These are phyloP conservation scores for Fusarium globosum DNA, from an alignment of 2,329 filamentous ascomycete species.

Conservation along the genomic window DNA sequence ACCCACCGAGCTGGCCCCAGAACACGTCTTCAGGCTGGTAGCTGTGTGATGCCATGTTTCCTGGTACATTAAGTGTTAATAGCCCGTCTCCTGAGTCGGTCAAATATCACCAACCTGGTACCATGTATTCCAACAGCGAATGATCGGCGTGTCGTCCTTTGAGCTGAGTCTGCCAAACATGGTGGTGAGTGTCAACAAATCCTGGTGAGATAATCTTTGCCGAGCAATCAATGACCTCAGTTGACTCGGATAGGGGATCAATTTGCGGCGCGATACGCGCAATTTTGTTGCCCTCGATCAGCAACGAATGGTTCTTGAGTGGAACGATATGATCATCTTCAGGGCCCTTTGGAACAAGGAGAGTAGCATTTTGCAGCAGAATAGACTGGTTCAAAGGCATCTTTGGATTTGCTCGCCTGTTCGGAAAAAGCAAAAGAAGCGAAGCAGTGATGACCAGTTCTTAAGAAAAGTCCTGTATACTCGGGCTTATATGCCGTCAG, in stretches of 20 bases:
- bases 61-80: accelerated
- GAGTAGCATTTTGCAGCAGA: constrained; percentile 1
- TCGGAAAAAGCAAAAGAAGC: accelerated
- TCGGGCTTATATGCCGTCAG: not conserved
- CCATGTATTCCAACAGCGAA: constrained; percentile 1
- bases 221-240: constrained; percentile 6
- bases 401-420: accelerated
- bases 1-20: constrained; percentile 15
- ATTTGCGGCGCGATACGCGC: not conserved
- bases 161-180: constrained; percentile 19
- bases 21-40: constrained; percentile 5
- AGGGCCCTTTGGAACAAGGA: not conserved
- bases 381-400: not conserved
- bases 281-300: constrained; percentile 7
- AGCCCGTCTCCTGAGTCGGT: accelerated
- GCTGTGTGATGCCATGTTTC: constrained; percentile 9
- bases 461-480: accelerated
- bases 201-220: not conserved
- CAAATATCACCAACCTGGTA: not conserved
- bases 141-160: constrained; percentile 11
- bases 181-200: constrained; percentile 18
- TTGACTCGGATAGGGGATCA: not conserved
- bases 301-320: constrained; percentile 3
- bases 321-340: not conserved
- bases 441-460: accelerated